Conservation (phyloP, 495 filamentous ascomycete species). For the Usnea hakonensis region DNA sequence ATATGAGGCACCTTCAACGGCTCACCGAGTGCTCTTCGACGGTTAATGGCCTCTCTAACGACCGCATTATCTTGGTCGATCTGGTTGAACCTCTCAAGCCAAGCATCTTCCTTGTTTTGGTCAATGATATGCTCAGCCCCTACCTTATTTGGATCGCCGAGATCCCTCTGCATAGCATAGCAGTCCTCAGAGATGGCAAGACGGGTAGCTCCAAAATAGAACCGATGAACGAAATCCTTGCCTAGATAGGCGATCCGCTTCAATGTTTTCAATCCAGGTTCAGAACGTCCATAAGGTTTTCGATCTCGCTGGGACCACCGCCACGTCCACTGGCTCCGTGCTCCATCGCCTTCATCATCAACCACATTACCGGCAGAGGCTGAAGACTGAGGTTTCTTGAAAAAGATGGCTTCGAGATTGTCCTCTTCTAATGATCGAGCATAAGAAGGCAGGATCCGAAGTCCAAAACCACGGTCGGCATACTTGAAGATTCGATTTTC, state of each 20-base stretch:
- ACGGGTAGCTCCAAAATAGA: slow-evolving; percentile 20
- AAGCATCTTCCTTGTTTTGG: not conserved
- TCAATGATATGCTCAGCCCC: not conserved
- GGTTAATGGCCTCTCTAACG: not conserved
- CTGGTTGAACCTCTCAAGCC: slow-evolving; percentile 1
- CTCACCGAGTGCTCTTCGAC: not conserved
- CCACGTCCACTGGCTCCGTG: not conserved
- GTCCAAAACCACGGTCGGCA: slow-evolving; percentile 31
- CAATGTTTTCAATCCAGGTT: slow-evolving; percentile 30
- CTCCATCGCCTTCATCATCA: not conserved
- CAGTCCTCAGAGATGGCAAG: slow-evolving; percentile 8
- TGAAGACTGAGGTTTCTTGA: not conserved
- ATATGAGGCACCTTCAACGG: slow-evolving; percentile 10
- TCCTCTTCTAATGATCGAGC: slow-evolving; percentile 24
- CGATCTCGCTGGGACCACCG: not conserved
- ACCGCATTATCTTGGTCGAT: not conserved
- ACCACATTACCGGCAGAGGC: not conserved
- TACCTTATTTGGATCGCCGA: not conserved
- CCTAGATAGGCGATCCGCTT: slow-evolving; percentile 28
- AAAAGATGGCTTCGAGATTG: not conserved
- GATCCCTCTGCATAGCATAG: slow-evolving; percentile 1
- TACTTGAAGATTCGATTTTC: slow-evolving; percentile 31
- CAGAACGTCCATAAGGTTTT: slow-evolving; percentile 6
- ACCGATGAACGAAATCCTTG: slow-evolving; percentile 26
- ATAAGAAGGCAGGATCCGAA: slow-evolving; percentile 29